Percentiles rank a stretch among this genome's conserved stretches.
Conservation (phyloP, 805 yeast genomes). For the Yarrowia bubula region DNA sequence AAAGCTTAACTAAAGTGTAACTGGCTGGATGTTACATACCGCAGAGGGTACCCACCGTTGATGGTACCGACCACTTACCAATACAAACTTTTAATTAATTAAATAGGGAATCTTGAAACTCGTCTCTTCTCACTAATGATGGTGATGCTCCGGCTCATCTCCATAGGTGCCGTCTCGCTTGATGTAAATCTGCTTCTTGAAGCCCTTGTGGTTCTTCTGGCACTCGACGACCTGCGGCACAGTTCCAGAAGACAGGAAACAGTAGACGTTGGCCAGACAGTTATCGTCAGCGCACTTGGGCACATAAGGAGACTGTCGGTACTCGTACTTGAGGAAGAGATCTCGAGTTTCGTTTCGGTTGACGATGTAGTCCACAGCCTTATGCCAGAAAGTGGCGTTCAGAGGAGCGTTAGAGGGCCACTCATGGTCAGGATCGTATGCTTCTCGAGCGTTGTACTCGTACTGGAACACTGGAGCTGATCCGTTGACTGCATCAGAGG, state of each 20-base stretch:
- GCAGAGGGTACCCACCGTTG: too few species aligned
- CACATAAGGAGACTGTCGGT: slow-evolving; percentile 53
- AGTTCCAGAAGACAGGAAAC: slow-evolving; percentile 39
- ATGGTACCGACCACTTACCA: background rate
- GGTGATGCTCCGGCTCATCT: slow-evolving; percentile 9
- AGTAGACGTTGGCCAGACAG: slow-evolving; percentile 43
- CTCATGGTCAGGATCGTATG: slow-evolving; percentile 49
- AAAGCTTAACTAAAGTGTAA: too few species aligned
- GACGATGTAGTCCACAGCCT: slow-evolving; percentile 37
- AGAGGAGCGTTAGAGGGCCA: slow-evolving; percentile 64
- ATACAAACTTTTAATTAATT: background rate
- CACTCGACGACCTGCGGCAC: slow-evolving; percentile 35
- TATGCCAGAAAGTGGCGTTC: slow-evolving; percentile 67
- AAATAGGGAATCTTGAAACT: background rate
- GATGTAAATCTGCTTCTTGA: slow-evolving; percentile 14
- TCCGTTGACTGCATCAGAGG: background rate
- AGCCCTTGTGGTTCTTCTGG: slow-evolving; percentile 17
- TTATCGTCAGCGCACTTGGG: slow-evolving; percentile 46
- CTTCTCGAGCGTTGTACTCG: slow-evolving; percentile 47
- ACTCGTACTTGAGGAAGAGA: slow-evolving; percentile 47
- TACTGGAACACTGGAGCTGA: slow-evolving; percentile 46
- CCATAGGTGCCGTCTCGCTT: slow-evolving; percentile 15
- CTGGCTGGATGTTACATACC: too few species aligned
- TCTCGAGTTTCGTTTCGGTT: slow-evolving; percentile 46
- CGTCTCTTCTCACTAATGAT: background rate